Evolutionary conservation across 2,329 filamentous ascomycete genomes (phyloP).

Genomic region (Drechslerella dactyloides): DNA sequence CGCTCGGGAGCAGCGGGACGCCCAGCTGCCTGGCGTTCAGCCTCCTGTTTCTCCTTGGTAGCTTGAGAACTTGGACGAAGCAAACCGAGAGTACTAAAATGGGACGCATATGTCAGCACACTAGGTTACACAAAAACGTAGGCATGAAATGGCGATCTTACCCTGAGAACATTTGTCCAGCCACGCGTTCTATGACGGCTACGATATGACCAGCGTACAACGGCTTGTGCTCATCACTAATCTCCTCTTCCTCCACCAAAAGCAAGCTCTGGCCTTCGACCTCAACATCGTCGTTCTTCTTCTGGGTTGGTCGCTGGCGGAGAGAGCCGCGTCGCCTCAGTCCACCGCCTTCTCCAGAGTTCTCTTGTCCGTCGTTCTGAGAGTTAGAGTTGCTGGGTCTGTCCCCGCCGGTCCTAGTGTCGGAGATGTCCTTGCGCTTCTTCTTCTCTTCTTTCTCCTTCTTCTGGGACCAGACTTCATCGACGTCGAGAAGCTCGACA

Average conservation of each 20-base stretch:
- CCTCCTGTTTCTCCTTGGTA: slow-evolving; percentile 99
- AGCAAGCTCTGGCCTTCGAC: slow-evolving; percentile 97
- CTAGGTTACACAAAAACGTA: slow-evolving; percentile 5
- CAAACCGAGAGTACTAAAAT: slow-evolving; percentile 77
- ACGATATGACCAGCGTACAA: slow-evolving; percentile 97
- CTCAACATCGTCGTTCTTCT: slow-evolving; percentile 99
- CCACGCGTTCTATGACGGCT: slow-evolving; percentile 93
- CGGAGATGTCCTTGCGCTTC: slow-evolving; percentile 98
- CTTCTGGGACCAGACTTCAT: slow-evolving; percentile 98
- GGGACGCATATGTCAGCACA: slow-evolving; percentile 48
- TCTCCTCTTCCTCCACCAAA: slow-evolving; percentile 96
- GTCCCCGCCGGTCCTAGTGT: slow-evolving; percentile 77
- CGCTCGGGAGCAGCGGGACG: slow-evolving; percentile 78
- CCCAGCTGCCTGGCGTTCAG: slow-evolving; percentile 79
- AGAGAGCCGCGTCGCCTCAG: slow-evolving; percentile 92
- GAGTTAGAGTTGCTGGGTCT: slow-evolving; percentile 67
- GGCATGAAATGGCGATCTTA: slow-evolving; percentile 44
- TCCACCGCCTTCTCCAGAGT: slow-evolving; percentile 62
- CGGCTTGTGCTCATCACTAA: slow-evolving; percentile 97
- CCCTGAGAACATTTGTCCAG: slow-evolving; percentile 97
- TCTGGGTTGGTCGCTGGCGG: slow-evolving; percentile 94
- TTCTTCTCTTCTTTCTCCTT: slow-evolving; percentile 99
- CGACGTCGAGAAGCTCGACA: slow-evolving; percentile 93
- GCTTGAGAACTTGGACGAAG: slow-evolving; percentile 96
- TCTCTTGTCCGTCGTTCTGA: slow-evolving; percentile 66